A percentile compares a stretch with the other conserved stretches of the same genome.
Evolutionary conservation across 176 grass and related monocot genomes (phyloP).

Genomic region (Elaeis guineensis): DNA sequence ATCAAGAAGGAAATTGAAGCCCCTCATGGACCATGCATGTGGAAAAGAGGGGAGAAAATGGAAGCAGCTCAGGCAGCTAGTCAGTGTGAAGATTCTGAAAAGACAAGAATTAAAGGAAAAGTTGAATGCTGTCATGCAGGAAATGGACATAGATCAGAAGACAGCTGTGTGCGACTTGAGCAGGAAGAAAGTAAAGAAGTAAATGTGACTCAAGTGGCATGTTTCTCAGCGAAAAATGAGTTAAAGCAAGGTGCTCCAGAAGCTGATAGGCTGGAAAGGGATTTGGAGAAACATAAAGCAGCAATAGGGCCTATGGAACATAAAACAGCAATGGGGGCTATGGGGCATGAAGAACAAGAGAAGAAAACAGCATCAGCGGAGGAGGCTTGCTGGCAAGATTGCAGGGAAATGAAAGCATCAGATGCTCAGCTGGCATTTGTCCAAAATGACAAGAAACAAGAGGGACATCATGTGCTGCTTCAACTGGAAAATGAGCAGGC

Average conservation of each 20-base stretch:
- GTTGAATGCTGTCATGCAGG: constrained; percentile 23
- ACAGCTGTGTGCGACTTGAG: constrained; percentile 7
- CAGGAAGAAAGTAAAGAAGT: constrained; percentile 22
- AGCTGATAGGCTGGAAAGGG: constrained; percentile 8
- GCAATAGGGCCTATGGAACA: constrained; percentile 22
- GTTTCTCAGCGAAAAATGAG: constrained; percentile 11
- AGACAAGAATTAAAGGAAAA: constrained; percentile 21
- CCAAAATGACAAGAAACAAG: constrained; percentile 16
- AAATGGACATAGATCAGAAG: constrained; percentile 18
- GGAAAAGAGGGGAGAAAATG: constrained; percentile 18
- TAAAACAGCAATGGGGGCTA: constrained; percentile 25
- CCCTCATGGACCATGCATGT: constrained; percentile 10
- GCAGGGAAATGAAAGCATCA: constrained; percentile 15
- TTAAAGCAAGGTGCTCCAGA: constrained; percentile 7
- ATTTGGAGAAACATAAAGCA: constrained; percentile 26
- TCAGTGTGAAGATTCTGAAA: constrained; percentile 17
- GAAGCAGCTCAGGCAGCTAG: constrained; percentile 18
- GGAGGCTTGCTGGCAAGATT: constrained; percentile 15
- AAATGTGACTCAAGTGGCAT: constrained; percentile 11
- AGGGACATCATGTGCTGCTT: constrained; percentile 12
- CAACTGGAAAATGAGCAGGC: constrained; percentile 21
- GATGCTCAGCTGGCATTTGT: constrained; percentile 15
- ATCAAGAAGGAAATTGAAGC: constrained; percentile 20
- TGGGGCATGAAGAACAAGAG: constrained; percentile 19
- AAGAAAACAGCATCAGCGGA: constrained; percentile 13